These are phyloP conservation scores for Phytophthora colocasiae DNA, from an alignment of 352 stramenopile species.

Conservation along the genomic window DNA sequence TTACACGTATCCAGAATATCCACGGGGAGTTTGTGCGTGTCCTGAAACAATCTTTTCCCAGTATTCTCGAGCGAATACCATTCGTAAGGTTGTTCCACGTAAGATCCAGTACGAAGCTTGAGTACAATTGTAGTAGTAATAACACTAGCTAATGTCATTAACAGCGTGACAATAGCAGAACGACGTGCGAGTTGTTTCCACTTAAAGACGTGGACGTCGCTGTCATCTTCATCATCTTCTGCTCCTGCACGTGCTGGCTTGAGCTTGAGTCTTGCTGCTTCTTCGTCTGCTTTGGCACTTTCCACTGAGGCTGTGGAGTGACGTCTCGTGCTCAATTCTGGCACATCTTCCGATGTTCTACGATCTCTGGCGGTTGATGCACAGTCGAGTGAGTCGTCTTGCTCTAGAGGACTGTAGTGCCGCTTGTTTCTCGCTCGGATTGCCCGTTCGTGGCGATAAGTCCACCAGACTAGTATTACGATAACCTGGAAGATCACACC, in stretches of 20 bases:
- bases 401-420: slow-evolving; percentile 13
- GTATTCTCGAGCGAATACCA: slow-evolving; percentile 64
- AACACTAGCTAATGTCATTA: slow-evolving; percentile 20
- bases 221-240: slow-evolving; percentile 30
- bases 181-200: slow-evolving; percentile 38
- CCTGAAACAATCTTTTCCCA: slow-evolving; percentile 45
- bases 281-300: slow-evolving; percentile 9
- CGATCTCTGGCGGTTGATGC: slow-evolving; percentile 14
- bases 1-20: slow-evolving; percentile 53
- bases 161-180: slow-evolving; percentile 31
- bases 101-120: slow-evolving; percentile 56
- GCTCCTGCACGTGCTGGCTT: slow-evolving; percentile 24
- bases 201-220: slow-evolving; percentile 32
- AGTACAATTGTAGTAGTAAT: slow-evolving; percentile 47
- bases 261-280: neutral
- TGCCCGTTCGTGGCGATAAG: slow-evolving; percentile 20
- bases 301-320: slow-evolving; percentile 19
- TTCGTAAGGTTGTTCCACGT: slow-evolving; percentile 58
- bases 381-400: slow-evolving; percentile 18
- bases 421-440: neutral
- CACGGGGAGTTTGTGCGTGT: slow-evolving; percentile 30
- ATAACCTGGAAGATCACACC: slow-evolving; percentile 45
- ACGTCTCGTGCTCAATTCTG: slow-evolving; percentile 20
- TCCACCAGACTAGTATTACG: slow-evolving; percentile 35
- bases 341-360: slow-evolving; percentile 26